Evolutionary conservation across 2,329 filamentous ascomycete genomes (phyloP).

Genomic region (Hypoxylon sp.): DNA sequence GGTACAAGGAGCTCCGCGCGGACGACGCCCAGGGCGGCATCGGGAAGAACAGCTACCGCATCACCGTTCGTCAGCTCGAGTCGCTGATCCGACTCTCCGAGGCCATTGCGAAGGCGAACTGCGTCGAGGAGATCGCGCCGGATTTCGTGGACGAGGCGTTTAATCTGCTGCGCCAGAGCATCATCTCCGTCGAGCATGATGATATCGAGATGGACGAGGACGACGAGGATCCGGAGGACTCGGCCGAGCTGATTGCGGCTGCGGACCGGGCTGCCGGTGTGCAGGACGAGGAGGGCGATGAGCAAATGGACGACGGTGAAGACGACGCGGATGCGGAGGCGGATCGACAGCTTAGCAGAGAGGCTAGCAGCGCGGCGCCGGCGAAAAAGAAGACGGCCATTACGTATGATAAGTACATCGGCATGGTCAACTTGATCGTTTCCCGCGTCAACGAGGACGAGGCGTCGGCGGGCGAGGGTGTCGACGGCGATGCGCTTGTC

Average conservation of each 20-base stretch:
- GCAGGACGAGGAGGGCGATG: conserved; percentile 53
- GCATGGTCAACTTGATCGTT: conserved; percentile 87
- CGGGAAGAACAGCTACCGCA: conserved; percentile 94
- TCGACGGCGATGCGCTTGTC: conserved; percentile 82
- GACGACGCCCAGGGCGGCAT: conserved; percentile 95
- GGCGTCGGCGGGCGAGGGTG: conserved; percentile 76
- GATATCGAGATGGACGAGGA: conserved; percentile 93
- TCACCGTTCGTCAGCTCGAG: conserved; percentile 95
- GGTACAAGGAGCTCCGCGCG: conserved; percentile 93
- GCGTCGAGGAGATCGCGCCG: conserved; percentile 86
- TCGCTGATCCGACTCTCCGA: conserved; percentile 95
- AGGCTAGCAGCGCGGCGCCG: conserved; percentile 47
- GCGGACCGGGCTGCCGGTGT: conserved; percentile 59
- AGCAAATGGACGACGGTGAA: conserved; percentile 57
- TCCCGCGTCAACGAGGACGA: conserved; percentile 87
- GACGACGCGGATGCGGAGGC: conserved; percentile 50
- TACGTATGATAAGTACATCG: conserved; percentile 93
- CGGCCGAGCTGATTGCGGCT: conserved; percentile 56
- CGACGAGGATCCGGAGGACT: conserved; percentile 59
- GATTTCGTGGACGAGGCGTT: conserved; percentile 92
- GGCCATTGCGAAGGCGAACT: conserved; percentile 98
- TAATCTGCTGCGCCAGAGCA: conserved; percentile 89
- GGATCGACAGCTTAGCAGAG: conserved; percentile 37
- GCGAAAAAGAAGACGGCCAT: conserved; percentile 78
- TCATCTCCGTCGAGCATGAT: conserved; percentile 97